Conservation (phyloP, 345 rosid genomes). For the Dipteronia sinensis region DNA sequence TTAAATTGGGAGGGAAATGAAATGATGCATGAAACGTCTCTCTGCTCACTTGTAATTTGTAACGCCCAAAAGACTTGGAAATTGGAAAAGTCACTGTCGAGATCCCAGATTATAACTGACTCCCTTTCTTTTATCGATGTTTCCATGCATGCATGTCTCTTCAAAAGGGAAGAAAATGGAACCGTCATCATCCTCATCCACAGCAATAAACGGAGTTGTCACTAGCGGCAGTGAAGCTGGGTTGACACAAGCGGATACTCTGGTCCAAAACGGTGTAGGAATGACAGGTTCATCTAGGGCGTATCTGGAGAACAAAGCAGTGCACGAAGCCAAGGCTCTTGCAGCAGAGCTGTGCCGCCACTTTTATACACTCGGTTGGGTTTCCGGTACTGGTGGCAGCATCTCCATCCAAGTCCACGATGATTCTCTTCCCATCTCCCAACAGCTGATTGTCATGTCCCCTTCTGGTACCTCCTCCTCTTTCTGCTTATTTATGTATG, state of each 20-base stretch:
- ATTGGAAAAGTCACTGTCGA: background rate
- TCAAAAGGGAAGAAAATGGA: slow-evolving; percentile 11
- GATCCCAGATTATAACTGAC: background rate
- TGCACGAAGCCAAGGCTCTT: slow-evolving; percentile 32
- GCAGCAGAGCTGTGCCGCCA: slow-evolving; percentile 38
- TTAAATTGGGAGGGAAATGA: background rate
- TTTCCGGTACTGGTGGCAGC: slow-evolving; percentile 48
- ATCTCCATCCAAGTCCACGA: slow-evolving; percentile 43
- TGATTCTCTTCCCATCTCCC: slow-evolving; percentile 32
- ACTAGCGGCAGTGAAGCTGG: background rate
- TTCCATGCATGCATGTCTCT: background rate
- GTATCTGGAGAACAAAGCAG: slow-evolving; percentile 35
- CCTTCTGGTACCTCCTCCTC: slow-evolving; percentile 38
- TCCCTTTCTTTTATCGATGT: background rate
- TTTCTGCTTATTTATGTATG: background rate
- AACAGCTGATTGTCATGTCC: slow-evolving; percentile 49
- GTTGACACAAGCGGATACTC: background rate
- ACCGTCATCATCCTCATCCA: background rate
- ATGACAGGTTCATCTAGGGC: slow-evolving; percentile 23
- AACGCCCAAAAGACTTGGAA: background rate
- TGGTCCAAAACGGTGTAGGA: slow-evolving; percentile 7
- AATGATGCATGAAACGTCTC: background rate
- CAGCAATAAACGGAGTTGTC: background rate
- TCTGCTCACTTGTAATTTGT: background rate
- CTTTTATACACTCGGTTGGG: slow-evolving; percentile 46